phyloP scores from a whole-genome alignment of 306 rosid genomes.

The Sicyos baderoa region DNA sequence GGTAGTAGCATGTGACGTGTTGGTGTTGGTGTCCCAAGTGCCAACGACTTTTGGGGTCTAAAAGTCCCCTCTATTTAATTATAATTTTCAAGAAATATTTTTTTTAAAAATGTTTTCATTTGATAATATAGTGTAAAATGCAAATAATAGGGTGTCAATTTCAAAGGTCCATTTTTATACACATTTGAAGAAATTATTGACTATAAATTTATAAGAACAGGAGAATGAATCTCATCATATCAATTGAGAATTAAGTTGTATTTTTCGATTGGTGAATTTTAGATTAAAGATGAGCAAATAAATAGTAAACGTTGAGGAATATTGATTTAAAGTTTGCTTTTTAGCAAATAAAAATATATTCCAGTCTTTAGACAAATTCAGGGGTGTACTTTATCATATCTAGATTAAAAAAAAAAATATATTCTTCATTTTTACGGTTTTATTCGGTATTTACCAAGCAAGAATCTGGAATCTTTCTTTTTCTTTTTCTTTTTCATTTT shows the following conservation, averaged over 20 bases:
- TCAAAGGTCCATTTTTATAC: background rate
- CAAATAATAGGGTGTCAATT: too few species aligned
- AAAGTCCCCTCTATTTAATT: background rate
- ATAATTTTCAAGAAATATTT: background rate
- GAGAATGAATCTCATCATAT: too few species aligned
- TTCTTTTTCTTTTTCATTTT: background rate
- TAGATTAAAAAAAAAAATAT: background rate
- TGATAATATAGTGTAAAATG: too few species aligned
- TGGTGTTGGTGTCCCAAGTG: constrained; percentile 7
- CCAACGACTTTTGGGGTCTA: background rate
- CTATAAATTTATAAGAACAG: too few species aligned
- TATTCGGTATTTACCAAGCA: background rate
- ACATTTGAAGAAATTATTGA: too few species aligned
- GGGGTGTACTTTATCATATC: constrained; percentile 1
- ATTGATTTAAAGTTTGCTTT: background rate
- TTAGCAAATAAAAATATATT: background rate
- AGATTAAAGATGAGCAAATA: background rate
- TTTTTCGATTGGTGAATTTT: background rate
- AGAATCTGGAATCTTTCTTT: background rate
- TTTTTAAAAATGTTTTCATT: too few species aligned
- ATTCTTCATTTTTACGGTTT: background rate
- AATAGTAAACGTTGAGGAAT: background rate
- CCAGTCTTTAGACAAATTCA: background rate
- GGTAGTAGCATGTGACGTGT: constrained; percentile 4
- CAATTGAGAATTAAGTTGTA: too few species aligned